Evolutionary conservation across 169 alveolate genomes (phyloP).

Genomic region (Cryptosporidium bovis): DNA sequence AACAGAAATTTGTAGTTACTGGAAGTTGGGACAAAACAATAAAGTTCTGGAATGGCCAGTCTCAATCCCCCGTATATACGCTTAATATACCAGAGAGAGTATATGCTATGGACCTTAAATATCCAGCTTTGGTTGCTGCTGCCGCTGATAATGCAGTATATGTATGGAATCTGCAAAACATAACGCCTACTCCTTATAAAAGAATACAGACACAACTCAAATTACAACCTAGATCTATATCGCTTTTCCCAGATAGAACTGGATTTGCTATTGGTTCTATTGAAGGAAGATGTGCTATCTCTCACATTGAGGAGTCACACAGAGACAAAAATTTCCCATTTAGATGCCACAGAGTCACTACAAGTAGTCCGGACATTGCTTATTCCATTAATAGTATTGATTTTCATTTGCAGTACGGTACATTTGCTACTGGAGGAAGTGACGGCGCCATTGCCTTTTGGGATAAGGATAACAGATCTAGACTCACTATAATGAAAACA

Average conservation of each 20-base stretch:
- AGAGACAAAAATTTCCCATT: constrained; percentile 88
- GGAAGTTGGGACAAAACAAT: constrained; percentile 82
- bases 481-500: constrained; percentile 86
- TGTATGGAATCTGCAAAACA: constrained; percentile 77
- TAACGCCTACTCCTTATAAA: constrained; percentile 79
- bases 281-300: constrained; percentile 94
- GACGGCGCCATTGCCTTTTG: constrained; percentile 93
- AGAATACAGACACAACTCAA: constrained; percentile 85
- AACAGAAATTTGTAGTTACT: constrained; percentile 79
- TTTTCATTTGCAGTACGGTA: constrained; percentile 89
- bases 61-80: constrained; percentile 67
- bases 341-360: constrained; percentile 93
- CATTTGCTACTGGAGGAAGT: constrained; percentile 93
- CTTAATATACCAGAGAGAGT: constrained; percentile 76
- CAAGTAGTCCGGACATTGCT: constrained; percentile 85
- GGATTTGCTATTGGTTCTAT: constrained; percentile 93
- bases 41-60: constrained; percentile 74
- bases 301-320: constrained; percentile 87
- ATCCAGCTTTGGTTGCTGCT: constrained; percentile 79
- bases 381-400: constrained; percentile 90
- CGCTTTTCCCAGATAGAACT: constrained; percentile 89
- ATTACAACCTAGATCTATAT: constrained; percentile 87
- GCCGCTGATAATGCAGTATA: constrained; percentile 77
- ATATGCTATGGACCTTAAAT: constrained; percentile 80
- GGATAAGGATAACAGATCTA: constrained; percentile 91